Conservation (phyloP, 169 alveolate species). For the Eimeria maxima region DNA sequence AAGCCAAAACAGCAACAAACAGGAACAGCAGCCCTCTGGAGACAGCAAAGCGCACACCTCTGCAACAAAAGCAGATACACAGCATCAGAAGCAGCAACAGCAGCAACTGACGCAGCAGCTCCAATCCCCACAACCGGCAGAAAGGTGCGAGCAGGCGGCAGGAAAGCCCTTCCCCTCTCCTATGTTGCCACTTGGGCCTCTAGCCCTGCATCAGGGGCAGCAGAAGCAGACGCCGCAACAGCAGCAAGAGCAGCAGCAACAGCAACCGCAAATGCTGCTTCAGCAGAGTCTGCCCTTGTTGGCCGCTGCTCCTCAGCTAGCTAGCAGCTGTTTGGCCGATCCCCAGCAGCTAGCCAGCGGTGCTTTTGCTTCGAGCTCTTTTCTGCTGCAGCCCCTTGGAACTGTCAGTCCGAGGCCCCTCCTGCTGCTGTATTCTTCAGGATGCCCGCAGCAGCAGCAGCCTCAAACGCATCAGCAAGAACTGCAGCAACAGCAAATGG, state of each 20-base stretch:
- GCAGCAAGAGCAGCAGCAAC: neutral
- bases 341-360: neutral
- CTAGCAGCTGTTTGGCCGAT: slow-evolving; percentile 3
- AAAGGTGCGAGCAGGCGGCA: neutral
- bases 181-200: neutral
- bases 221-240: neutral
- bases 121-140: slow-evolving; percentile 21
- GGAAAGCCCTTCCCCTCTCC: neutral
- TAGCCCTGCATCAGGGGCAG: no score
- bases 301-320: neutral
- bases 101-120: neutral
- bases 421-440: neutral
- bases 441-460: slow-evolving; percentile 16
- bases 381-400: neutral
- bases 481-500: neutral
- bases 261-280: neutral
- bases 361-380: neutral
- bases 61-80: neutral
- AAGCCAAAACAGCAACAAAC: neutral
- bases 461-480: neutral
- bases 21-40: neutral
- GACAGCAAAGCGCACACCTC: neutral
- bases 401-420: slow-evolving; percentile 2
- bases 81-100: slow-evolving; percentile 49
- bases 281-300: neutral